Evolutionary conservation across 192 early-diverging fungal species (phyloP), one percentile per base, ranked within the genome.

Genomic region (Coemansia brasiliensis): DNA sequence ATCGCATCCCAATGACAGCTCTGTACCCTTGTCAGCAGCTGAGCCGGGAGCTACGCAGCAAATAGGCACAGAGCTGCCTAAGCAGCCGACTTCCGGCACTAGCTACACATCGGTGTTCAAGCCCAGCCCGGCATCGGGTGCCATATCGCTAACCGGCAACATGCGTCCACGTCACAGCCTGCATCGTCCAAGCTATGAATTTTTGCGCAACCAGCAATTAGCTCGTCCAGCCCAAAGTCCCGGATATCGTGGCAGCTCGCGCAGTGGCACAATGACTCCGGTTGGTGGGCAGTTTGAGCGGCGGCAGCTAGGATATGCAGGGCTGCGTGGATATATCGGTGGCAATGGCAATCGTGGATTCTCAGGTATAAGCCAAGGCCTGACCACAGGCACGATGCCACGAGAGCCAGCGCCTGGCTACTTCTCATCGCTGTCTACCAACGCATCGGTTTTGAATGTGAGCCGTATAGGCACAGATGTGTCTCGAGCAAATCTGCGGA

Each of bases 321-420:
- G 75, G 22, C 26, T 79, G 44, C 75, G 75, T 0, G 75, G 75
- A 13, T 79, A 72, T 44, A 79, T 79, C 57, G 75, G 75, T 39
- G 58, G 61, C 12, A 39, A n/a, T 17, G 56, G 6, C 15, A 37
- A 27, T 46, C 57, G 48, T 10, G 61, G 58, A 5, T 52, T 41
- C 38, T 38, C 51, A 3, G 60, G 63, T 0, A 4, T 54, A 3
- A 53, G 54, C 13, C 69, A 65, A 10, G 55, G 49, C 3, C 44
- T 65, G 13, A 45, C 41, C 18, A 46, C 65, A 2, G 76, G 68
- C 12, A 55, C 63, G 12, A 72, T 79, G 76, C 76, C 69, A 1
- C 39, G 76, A 20, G 76, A 79, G 44, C 65, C 69, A 16, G 55
- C 61, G 5, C 51, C 39, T 2, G 62, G 52, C 0, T 52, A 61